phyloP scores from a whole-genome alignment of 2,329 filamentous ascomycete genomes.

The Cladobotryum protrusum region DNA sequence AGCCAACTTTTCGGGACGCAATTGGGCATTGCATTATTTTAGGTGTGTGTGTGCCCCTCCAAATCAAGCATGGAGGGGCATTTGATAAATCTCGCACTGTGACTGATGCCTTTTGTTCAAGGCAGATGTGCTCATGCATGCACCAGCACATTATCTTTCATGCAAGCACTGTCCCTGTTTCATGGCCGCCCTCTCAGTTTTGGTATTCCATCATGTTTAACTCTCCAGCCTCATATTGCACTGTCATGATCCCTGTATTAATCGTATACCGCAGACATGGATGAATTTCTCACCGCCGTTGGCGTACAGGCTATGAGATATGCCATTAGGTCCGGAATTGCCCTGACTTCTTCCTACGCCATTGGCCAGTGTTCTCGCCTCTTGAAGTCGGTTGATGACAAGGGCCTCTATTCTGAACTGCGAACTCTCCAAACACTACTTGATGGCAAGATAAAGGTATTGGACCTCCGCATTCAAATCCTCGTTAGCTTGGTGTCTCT shows the following conservation, averaged over 20 bases:
- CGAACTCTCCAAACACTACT: conserved; percentile 65
- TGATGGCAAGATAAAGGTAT: conserved; percentile 76
- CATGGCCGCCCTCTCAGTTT: neutral
- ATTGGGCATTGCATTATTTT: too few species aligned
- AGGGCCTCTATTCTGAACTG: conserved; percentile 61
- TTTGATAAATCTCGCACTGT: neutral
- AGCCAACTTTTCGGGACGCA: too few species aligned
- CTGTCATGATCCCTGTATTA: too few species aligned
- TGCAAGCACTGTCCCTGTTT: neutral
- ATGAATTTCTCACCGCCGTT: conserved; percentile 51
- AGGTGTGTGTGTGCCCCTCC: too few species aligned
- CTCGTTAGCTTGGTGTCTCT: neutral
- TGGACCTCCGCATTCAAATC: neutral
- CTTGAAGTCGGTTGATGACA: conserved; percentile 69
- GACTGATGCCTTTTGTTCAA: neutral
- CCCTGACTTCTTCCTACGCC: conserved; percentile 80
- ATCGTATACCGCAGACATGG: conserved; percentile 48
- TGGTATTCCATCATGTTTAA: neutral
- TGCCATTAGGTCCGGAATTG: conserved; percentile 81
- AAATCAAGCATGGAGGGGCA: neutral
- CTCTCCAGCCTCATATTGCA: neutral
- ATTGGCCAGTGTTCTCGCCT: conserved; percentile 73
- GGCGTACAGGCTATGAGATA: conserved; percentile 78
- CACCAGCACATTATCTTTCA: neutral
- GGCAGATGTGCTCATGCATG: neutral